Evolutionary conservation across 2,329 filamentous ascomycete genomes (phyloP).

Genomic region (Cadophora sp.): DNA sequence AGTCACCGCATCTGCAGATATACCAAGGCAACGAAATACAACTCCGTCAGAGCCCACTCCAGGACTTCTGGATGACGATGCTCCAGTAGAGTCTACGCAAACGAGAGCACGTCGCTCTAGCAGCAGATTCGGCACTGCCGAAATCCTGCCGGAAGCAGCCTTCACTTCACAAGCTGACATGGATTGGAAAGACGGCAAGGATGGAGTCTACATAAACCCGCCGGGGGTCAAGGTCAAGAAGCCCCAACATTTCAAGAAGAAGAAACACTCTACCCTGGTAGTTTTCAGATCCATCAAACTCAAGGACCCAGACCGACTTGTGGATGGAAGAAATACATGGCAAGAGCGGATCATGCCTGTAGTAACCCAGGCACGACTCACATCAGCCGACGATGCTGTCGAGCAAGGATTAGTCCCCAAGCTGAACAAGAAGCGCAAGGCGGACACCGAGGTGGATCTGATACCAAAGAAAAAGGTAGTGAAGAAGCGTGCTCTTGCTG

Average conservation of each 20-base stretch:
- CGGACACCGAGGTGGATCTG: background rate
- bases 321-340: slow-evolving; percentile 23
- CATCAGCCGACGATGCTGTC: slow-evolving; percentile 14
- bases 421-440: slow-evolving; percentile 6
- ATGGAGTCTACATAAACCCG: slow-evolving; percentile 33
- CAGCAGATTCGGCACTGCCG: background rate
- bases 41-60: too few species aligned
- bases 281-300: slow-evolving; percentile 32
- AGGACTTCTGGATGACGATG: background rate
- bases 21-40: background rate
- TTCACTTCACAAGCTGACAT: slow-evolving; percentile 28
- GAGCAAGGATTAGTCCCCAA: background rate
- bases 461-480: background rate
- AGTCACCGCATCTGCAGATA: background rate
- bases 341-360: slow-evolving; percentile 20
- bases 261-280: slow-evolving; percentile 20
- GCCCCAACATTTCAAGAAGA: background rate
- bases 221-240: slow-evolving; percentile 18
- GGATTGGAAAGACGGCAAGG: slow-evolving; percentile 29
- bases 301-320: slow-evolving; percentile 25
- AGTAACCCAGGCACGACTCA: slow-evolving; percentile 12
- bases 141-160: background rate
- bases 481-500: background rate
- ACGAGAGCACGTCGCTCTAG: background rate
- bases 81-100: background rate